phyloP scores from a whole-genome alignment of 2,329 filamentous ascomycete species.

The Aspergillus novofumigatus region DNA sequence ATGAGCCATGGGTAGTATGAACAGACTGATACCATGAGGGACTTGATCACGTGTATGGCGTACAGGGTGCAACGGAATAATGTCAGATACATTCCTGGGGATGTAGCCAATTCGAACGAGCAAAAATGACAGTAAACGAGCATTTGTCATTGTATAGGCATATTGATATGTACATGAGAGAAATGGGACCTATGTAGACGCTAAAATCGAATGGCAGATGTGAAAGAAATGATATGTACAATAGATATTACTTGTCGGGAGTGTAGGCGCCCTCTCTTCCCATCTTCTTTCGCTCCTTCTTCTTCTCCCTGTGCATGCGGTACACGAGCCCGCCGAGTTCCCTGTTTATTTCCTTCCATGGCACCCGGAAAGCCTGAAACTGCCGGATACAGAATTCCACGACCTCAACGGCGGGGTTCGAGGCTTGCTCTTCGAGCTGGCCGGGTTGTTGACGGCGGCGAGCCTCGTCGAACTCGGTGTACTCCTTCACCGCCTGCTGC shows the following conservation, averaged over 20 bases:
- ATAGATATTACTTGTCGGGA: background rate
- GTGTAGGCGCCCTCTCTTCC: background rate
- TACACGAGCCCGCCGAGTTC: slow-evolving; percentile 31
- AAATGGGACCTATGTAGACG: background rate
- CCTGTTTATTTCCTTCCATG: slow-evolving; percentile 28
- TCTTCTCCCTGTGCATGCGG: slow-evolving; percentile 12
- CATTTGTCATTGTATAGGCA: background rate
- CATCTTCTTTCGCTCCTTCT: slow-evolving; percentile 1
- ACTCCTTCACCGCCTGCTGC: slow-evolving; percentile 30
- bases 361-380: slow-evolving; percentile 27
- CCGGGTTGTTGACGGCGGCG: slow-evolving; percentile 1
- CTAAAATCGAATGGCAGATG: background rate
- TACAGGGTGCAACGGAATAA: background rate
- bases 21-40: background rate
- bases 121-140: background rate
- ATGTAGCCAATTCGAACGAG: background rate
- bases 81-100: background rate
- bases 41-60: background rate
- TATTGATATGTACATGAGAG: background rate
- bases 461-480: slow-evolving; percentile 3
- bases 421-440: background rate
- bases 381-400: slow-evolving; percentile 33
- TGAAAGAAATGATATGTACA: background rate
- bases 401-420: slow-evolving; percentile 15
- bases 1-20: background rate